Base-by-base conservation (phyloP, 768 basidiomycete genomes). In the Tulasnella sp. region DNA sequence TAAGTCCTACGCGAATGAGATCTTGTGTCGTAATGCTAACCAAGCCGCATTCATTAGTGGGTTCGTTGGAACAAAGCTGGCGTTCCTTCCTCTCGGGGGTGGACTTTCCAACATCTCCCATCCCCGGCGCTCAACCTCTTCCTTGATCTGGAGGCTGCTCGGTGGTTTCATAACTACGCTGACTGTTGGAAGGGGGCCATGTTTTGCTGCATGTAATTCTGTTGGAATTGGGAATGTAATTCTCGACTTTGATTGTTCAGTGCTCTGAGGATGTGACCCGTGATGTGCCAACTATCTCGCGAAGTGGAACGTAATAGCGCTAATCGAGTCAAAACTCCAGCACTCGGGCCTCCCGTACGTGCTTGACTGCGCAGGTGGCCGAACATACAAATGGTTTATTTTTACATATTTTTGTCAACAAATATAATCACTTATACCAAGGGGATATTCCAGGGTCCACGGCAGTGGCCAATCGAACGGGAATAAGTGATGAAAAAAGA, bases 81-180 rank as follows among this genome's bases (percentile, higher is more conserved):
- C 75, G 75, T 31, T 68, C 38, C 34, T 76, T 76, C 67, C 42
- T 76, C 31, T 45, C 75, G 14, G 40, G 42, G 14, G 69, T 69
- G n/a, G 75, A 76, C 67, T 69, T 76, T n/a, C 75, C 75, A 4
- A 69, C 69, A 1, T 68, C 75, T 37, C 75, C 75, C 6, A 70
- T 76, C 19, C 75, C 75, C 19, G 40, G 37, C 25, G 38, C 49
- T 54, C 73, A 36, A 17, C 73, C 58, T 1, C 58, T 64, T 64
- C 58, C 58, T 29, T 64, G 31, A 34, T 4, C 29, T 64, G 58
- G 31, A 64, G 58, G 58, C 31, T 25, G 12, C 31, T 64, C 12
- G 58, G 22, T 34, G 19, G 25, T 58, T 29, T 17, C 45, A 45
- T n/a, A n/a, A 3, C 49, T 49, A n/a, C 22, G 19, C 8, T 49